phyloP scores from a whole-genome alignment of 2,329 filamentous ascomycete genomes.

The Byssothecium circinans region DNA sequence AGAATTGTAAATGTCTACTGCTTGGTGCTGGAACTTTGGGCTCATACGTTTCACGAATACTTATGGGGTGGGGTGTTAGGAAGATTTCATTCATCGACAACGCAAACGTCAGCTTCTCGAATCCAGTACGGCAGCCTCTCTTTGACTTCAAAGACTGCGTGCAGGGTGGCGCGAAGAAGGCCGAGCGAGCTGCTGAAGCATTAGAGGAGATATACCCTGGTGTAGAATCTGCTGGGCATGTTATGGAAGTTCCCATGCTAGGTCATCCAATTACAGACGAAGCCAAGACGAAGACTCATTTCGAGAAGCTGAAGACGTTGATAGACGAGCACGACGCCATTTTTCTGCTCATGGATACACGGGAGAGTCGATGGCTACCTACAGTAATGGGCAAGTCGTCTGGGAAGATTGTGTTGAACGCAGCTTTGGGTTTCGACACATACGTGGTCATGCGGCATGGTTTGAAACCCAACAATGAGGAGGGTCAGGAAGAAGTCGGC shows the following conservation, averaged over 20 bases:
- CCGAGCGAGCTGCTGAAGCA: conserved; percentile 75
- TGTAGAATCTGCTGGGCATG: conserved; percentile 77
- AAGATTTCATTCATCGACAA: conserved; percentile 97
- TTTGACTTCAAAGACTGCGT: conserved; percentile 90
- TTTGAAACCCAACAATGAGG: conserved; percentile 52
- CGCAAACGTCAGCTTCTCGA: conserved; percentile 89
- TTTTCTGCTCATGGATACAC: conserved; percentile 95
- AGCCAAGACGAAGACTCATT: conserved; percentile 69
- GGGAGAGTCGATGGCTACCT: conserved; percentile 92
- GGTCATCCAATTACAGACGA: conserved; percentile 84
- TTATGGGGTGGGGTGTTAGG: conserved; percentile 93
- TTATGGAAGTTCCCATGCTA: conserved; percentile 89
- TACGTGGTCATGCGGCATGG: conserved; percentile 98
- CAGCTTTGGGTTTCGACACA: conserved; percentile 92
- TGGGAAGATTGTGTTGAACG: conserved; percentile 95
- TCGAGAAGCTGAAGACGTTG: conserved; percentile 71
- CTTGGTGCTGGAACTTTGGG: conserved; percentile 92
- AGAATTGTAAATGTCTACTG: conserved; percentile 84
- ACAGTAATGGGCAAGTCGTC: conserved; percentile 93
- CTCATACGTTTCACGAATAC: conserved; percentile 86
- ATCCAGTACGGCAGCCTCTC: conserved; percentile 90
- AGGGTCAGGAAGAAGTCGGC: conserved; percentile 68
- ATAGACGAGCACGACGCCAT: conserved; percentile 87
- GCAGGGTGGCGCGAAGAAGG: conserved; percentile 82
- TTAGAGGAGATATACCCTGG: conserved; percentile 88